phyloP scores from a whole-genome alignment of 306 rosid genomes.

The Pueraria montana region DNA sequence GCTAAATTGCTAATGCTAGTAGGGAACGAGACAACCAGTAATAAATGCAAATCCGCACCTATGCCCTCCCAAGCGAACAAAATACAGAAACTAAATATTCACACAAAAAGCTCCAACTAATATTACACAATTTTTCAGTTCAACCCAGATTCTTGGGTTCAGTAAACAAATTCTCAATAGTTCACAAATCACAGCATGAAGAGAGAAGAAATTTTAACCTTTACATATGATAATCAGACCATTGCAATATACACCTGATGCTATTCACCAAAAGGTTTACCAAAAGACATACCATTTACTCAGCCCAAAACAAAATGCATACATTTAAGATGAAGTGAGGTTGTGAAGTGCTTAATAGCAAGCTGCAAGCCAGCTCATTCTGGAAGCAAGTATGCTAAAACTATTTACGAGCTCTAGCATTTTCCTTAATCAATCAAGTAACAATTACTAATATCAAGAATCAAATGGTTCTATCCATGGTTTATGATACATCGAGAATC shows the following conservation, averaged over 20 bases:
- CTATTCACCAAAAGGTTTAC: not conserved
- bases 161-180: not conserved
- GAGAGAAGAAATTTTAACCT: not conserved
- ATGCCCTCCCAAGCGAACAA: not conserved
- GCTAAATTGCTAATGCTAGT: slow-evolving; percentile 6
- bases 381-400: slow-evolving; percentile 19
- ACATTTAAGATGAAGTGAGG: not conserved
- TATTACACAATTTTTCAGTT: not conserved
- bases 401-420: slow-evolving; percentile 24
- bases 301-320: slow-evolving; percentile 1
- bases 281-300: not conserved
- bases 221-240: slow-evolving; percentile 27
- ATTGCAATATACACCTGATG: not conserved
- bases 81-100: slow-evolving; percentile 3
- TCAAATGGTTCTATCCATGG: not conserved
- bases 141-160: slow-evolving; percentile 8
- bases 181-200: not conserved
- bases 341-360: slow-evolving; percentile 10
- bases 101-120: slow-evolving; percentile 9
- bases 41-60: slow-evolving; percentile 3
- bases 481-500: slow-evolving; percentile 13
- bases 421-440: slow-evolving; percentile 22
- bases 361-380: slow-evolving; percentile 26
- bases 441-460: slow-evolving; percentile 10
- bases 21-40: slow-evolving; percentile 9